Evolutionary conservation across 2,329 filamentous ascomycete genomes (phyloP).

Genomic region (Xenoacremonium recifei): DNA sequence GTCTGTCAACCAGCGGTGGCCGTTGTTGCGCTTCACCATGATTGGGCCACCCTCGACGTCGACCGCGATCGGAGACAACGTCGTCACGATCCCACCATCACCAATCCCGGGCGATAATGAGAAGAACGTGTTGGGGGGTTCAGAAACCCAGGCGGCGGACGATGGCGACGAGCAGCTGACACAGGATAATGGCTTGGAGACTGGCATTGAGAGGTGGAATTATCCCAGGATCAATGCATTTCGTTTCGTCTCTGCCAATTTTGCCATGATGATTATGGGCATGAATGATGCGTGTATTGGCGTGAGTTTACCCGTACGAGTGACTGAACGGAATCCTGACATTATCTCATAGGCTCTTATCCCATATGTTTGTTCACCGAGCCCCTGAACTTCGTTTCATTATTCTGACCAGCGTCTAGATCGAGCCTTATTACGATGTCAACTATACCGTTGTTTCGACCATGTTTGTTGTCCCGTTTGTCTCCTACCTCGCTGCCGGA

Average conservation of each 20-base stretch:
- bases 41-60: too few species aligned
- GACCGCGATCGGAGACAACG: too few species aligned
- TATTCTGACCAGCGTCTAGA: conserved; percentile 12
- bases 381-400: neutral
- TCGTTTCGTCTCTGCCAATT: conserved; percentile 58
- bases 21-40: too few species aligned
- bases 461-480: conserved; percentile 64
- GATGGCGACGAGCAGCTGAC: too few species aligned
- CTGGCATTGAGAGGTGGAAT: conserved; percentile 62
- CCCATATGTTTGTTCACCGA: conserved; percentile 38
- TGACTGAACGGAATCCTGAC: too few species aligned
- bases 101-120: too few species aligned
- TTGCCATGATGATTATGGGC: conserved; percentile 63
- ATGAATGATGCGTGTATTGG: conserved; percentile 67
- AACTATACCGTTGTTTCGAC: conserved; percentile 63
- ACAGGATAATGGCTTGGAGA: too few species aligned
- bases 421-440: conserved; percentile 54
- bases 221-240: conserved; percentile 56
- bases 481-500: conserved; percentile 63
- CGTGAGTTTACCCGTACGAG: too few species aligned
- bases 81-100: too few species aligned
- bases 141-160: conserved; percentile 7
- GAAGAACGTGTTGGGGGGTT: too few species aligned
- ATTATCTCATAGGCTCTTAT: conserved; percentile 42
- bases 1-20: too few species aligned